phyloP scores from a whole-genome alignment of 140 eudicot genomes.

The Bidens hawaiensis region DNA sequence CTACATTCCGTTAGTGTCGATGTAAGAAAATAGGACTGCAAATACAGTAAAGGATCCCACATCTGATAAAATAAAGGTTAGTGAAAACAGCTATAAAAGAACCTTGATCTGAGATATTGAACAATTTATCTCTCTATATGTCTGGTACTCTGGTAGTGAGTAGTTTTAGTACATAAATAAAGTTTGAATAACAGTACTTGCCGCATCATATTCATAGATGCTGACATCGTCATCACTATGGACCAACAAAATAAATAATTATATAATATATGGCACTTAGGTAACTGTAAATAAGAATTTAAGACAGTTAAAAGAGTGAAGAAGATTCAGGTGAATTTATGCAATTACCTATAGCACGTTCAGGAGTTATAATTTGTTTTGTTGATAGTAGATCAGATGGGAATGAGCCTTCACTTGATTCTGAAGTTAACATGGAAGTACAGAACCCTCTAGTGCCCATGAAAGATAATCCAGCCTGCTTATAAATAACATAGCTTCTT shows the following conservation, averaged over 20 bases:
- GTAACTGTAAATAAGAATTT: background rate
- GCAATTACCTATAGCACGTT: slow-evolving; percentile 55
- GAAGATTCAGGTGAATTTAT: background rate
- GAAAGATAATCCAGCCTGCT: slow-evolving; percentile 34
- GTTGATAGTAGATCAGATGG: slow-evolving; percentile 58
- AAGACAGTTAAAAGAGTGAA: background rate
- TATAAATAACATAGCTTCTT: background rate
- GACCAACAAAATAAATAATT: background rate
- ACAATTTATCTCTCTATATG: no score
- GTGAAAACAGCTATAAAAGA: no score
- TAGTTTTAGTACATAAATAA: no score
- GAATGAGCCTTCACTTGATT: slow-evolving; percentile 52
- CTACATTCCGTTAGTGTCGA: background rate
- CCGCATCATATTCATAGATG: no score
- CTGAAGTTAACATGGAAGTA: slow-evolving; percentile 51
- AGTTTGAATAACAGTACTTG: no score
- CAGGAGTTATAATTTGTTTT: slow-evolving; percentile 38
- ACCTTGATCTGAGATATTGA: no score
- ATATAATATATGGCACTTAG: background rate
- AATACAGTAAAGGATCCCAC: no score
- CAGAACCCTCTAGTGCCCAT: slow-evolving; percentile 37
- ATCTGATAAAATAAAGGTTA: no score
- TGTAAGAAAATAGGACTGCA: background rate
- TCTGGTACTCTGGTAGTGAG: no score
- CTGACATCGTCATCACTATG: no score